Percentiles rank a stretch among this genome's conserved stretches.
Evolutionary conservation across 345 rosid genomes (phyloP).

Genomic region (thale cress (Arabidopsis thaliana)): TAIR10.1 NC_003071.7:14268001-14268500

Average conservation of each 20-base stretch:
- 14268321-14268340: neutral
- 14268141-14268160: too few relatives aligned
- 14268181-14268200: neutral
- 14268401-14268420: neutral
- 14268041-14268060: conserved; percentile 5
- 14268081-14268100: too few relatives aligned
- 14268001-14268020: neutral
- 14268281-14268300: neutral
- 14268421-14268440: neutral
- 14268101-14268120: too few relatives aligned
- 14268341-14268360: neutral
- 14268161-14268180: too few relatives aligned
- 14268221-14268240: neutral
- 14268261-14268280: neutral
- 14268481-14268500: conserved; percentile 23
- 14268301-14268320: neutral
- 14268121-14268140: too few relatives aligned
- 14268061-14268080: too few relatives aligned
- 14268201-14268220: neutral
- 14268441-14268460: conserved; percentile 2
- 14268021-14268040: neutral
- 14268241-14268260: neutral
- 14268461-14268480: neutral
- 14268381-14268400: neutral
- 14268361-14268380: neutral